Base-by-base conservation (phyloP, 2,329 filamentous ascomycete genomes). In the Orbilia blumenaviensis region DNA sequence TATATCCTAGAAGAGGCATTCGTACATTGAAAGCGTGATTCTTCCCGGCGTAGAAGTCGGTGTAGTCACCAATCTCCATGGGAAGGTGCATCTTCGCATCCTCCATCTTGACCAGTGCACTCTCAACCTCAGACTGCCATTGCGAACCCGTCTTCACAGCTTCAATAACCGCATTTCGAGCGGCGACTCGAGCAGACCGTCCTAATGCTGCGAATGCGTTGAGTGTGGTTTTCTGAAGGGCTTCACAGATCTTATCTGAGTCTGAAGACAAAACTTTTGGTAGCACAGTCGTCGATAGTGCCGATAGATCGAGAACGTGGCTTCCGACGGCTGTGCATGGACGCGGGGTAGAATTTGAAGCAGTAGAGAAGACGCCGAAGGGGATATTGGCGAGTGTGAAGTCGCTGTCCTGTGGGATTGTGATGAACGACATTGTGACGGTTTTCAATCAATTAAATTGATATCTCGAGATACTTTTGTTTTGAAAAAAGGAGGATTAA, bases 321-420 rank as follows among this genome's bases (percentile, higher is more conserved):
- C 89, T 86, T 56, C 92, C 92, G 79, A 95, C 91, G 8, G 91
- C 91, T 74, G 92, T 84, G 12, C 91, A 92, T 8, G 89, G 86
- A 27, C 89, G 89, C 1, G 86, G 90, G 25, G 85, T 85, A 9
- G 85, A 80, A 72, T 88, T 85, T 4, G 85, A 82, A 1, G 85
- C 78, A 0, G 90, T 90, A 29, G 89, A 90, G 81, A 95, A 92
- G 84, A 95, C 89, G 80, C 92, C 92, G 81, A 94, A 94, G 0
- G 92, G 92, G 64, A 95, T 90, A 81, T 95, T 95, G 80, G 90
- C 88, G 61, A 94, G 84, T 7, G 91, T 92, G 83, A 93, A 93
- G 80, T 89, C 88, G 68, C 87, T 90, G 68, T 85, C 84, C 62
- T 85, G 84, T 52, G 88, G 87, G 73, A 90, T 88, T 58, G 83